phyloP scores from a whole-genome alignment of 495 filamentous ascomycete species.

The Daldinia bambusicola region DNA sequence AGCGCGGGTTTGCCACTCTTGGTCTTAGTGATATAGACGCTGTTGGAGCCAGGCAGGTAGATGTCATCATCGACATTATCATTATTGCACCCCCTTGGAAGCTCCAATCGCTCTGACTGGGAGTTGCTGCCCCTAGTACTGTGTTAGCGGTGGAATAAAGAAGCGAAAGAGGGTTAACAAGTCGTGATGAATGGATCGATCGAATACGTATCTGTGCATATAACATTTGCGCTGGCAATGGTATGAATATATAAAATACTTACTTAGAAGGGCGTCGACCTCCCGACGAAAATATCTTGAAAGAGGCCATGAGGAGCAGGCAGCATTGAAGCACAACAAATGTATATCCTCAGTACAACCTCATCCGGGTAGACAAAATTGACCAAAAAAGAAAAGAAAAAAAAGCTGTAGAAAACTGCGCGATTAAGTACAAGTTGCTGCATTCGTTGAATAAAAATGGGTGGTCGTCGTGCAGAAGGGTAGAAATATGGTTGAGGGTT shows the following conservation, averaged over 20 bases:
- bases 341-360: background rate
- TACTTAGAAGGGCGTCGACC: background rate
- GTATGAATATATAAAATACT: background rate
- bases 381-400: background rate
- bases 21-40: conserved; percentile 38
- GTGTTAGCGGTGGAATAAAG: conserved; percentile 20
- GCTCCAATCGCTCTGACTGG: background rate
- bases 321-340: background rate
- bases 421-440: background rate
- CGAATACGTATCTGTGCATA: background rate
- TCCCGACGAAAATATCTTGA: background rate
- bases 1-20: conserved; percentile 36
- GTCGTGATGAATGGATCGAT: no score
- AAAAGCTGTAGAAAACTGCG: background rate
- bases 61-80: background rate
- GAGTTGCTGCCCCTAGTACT: conserved; percentile 28
- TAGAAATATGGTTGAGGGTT: background rate
- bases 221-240: background rate
- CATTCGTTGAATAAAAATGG: background rate
- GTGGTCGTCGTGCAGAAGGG: background rate
- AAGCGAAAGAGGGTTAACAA: background rate
- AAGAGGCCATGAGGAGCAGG: background rate
- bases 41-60: conserved; percentile 23
- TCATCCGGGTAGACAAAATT: background rate
- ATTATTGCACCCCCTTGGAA: conserved; percentile 1